Percentiles rank a stretch among this genome's conserved stretches.
These are phyloP conservation scores for Fusarium domesticum DNA, from an alignment of 2,329 filamentous ascomycete genomes.

Conservation along the genomic window DNA sequence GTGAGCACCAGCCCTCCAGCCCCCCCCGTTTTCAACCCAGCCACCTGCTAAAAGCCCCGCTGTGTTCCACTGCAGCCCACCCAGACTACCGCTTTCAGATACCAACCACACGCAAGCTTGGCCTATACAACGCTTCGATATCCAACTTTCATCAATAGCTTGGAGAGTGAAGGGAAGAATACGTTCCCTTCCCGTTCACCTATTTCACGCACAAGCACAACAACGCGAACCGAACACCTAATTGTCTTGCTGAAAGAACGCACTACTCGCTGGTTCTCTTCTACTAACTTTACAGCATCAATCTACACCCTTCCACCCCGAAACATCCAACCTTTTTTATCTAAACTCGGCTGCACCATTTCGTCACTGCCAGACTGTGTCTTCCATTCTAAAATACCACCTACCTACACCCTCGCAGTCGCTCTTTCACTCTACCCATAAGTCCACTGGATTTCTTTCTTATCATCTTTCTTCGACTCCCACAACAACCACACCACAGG, in stretches of 20 bases:
- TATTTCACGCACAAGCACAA: background rate
- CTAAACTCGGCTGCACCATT: background rate
- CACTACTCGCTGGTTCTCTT: background rate
- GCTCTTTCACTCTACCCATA: background rate
- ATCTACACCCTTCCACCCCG: background rate
- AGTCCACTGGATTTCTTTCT: background rate
- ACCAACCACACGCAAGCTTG: constrained; percentile 32
- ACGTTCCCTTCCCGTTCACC: constrained; percentile 10
- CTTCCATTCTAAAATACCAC: background rate
- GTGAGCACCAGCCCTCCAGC: constrained; percentile 27
- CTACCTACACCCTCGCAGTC: background rate
- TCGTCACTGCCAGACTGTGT: background rate
- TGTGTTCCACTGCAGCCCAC: constrained; percentile 21
- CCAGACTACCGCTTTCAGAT: constrained; percentile 25
- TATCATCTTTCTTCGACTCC: background rate
- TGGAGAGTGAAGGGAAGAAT: constrained; percentile 9
- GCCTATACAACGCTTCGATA: constrained; percentile 27
- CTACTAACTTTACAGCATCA: too few relatives aligned
- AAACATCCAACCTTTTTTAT: background rate
- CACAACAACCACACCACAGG: background rate
- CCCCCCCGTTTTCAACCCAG: constrained; percentile 33
- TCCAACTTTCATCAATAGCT: constrained; percentile 21
- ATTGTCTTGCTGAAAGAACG: background rate
- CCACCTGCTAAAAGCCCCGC: constrained; percentile 22
- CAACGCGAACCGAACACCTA: background rate